Conservation (phyloP, 208 protist genomes). For the Crithidia thermophila region DNA sequence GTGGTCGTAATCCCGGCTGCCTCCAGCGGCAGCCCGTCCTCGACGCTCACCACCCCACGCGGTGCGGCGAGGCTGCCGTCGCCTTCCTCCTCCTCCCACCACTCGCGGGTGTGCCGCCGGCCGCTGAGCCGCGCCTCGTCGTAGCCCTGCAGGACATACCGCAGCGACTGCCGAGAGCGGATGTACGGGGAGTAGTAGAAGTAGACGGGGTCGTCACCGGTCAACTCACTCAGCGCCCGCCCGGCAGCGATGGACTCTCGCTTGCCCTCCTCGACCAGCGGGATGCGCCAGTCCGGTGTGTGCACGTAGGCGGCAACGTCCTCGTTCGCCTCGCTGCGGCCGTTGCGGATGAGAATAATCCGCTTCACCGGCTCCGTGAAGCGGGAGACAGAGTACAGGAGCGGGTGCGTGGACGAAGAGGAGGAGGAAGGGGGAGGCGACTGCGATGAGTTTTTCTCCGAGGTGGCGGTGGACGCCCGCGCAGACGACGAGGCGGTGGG, state of each 20-base stretch:
- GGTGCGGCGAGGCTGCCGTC: not conserved
- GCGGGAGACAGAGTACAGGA: slow-evolving; percentile 30
- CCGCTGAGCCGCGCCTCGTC: slow-evolving; percentile 46
- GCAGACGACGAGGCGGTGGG: slow-evolving; percentile 2
- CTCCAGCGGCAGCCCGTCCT: slow-evolving; percentile 2
- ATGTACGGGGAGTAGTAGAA: slow-evolving; percentile 94
- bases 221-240: slow-evolving; percentile 59
- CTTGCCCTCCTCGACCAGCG: slow-evolving; percentile 74
- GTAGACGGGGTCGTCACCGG: slow-evolving; percentile 81
- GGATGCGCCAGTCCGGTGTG: slow-evolving; percentile 92
- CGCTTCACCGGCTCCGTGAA: slow-evolving; percentile 87
- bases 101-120: slow-evolving; percentile 21
- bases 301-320: slow-evolving; percentile 68
- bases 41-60: not conserved
- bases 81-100: slow-evolving; percentile 47
- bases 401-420: slow-evolving; percentile 6
- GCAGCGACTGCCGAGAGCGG: slow-evolving; percentile 79
- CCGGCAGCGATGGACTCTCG: slow-evolving; percentile 71
- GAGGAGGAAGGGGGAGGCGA: too few relatives aligned
- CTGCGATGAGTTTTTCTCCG: not conserved
- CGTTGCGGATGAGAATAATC: slow-evolving; percentile 89
- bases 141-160: slow-evolving; percentile 76
- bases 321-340: slow-evolving; percentile 74
- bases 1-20: not conserved
- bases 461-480: not conserved